phyloP scores from a whole-genome alignment of 2,329 filamentous ascomycete genomes.

The Chaetoscypha palmicola region DNA sequence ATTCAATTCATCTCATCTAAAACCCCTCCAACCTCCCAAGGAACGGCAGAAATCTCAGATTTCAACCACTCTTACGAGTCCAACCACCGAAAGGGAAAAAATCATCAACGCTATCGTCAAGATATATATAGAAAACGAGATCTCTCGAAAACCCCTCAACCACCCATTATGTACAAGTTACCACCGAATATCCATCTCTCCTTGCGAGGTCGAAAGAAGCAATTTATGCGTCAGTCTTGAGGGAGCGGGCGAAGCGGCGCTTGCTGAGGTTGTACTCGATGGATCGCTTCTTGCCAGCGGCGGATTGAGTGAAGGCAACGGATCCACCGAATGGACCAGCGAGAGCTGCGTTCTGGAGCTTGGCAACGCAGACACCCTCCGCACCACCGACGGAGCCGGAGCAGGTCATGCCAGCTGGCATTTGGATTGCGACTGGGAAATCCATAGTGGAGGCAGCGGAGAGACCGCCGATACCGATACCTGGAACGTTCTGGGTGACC shows the following conservation, averaged over 20 bases:
- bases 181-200: background rate
- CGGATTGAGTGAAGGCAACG: slow-evolving; percentile 56
- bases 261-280: slow-evolving; percentile 43
- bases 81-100: background rate
- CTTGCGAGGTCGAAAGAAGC: background rate
- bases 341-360: slow-evolving; percentile 53
- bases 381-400: slow-evolving; percentile 51
- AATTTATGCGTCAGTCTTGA: slow-evolving; percentile 2
- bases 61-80: background rate
- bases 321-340: slow-evolving; percentile 63
- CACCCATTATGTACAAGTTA: background rate
- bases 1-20: slow-evolving; percentile 8
- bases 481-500: slow-evolving; percentile 55
- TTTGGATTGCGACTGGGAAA: slow-evolving; percentile 57
- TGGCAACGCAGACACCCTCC: slow-evolving; percentile 56
- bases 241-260: slow-evolving; percentile 30
- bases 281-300: slow-evolving; percentile 53
- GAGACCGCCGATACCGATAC: slow-evolving; percentile 48
- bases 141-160: background rate
- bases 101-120: background rate
- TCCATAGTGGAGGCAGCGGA: slow-evolving; percentile 54
- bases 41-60: slow-evolving; percentile 9
- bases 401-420: slow-evolving; percentile 63
- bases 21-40: slow-evolving; percentile 3
- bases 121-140: background rate